Conservation (phyloP, 2,329 filamentous ascomycete species). For the Tothia fuscella region DNA sequence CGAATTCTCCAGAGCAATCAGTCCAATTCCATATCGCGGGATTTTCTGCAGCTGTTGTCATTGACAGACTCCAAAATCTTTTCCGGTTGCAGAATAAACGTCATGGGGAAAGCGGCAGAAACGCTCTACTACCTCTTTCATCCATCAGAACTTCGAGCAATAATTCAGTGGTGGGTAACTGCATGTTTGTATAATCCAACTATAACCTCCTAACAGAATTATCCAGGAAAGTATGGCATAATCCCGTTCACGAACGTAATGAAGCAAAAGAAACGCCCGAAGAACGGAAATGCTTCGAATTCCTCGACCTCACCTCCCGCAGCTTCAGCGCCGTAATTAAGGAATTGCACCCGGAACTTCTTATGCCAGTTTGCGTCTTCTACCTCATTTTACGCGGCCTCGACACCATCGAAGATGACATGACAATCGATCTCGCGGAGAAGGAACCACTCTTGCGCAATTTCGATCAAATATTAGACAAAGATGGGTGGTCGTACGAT, state of each 20-base stretch:
- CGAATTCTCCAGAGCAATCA: too few species aligned
- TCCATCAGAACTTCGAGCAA: constrained; percentile 64
- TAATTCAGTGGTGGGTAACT: constrained; percentile 68
- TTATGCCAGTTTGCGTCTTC: constrained; percentile 81
- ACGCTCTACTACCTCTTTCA: constrained; percentile 63
- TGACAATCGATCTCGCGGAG: constrained; percentile 68
- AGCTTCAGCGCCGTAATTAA: constrained; percentile 90
- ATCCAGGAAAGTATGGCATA: constrained; percentile 88
- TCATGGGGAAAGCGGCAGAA: constrained; percentile 25
- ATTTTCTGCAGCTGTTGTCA: too few species aligned
- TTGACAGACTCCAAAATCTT: too few species aligned
- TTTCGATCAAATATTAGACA: constrained; percentile 67
- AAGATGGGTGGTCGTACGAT: constrained; percentile 82
- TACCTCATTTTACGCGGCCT: constrained; percentile 86
- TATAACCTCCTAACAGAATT: neutral
- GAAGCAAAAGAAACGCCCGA: constrained; percentile 60
- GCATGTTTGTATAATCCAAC: constrained; percentile 12
- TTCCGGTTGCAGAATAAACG: too few species aligned
- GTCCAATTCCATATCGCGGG: too few species aligned
- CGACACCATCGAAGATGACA: constrained; percentile 98
- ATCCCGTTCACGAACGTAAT: constrained; percentile 78
- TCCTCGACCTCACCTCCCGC: constrained; percentile 77
- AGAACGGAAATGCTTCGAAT: constrained; percentile 73
- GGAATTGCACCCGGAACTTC: constrained; percentile 87
- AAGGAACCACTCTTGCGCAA: constrained; percentile 80